Percentiles rank a stretch among this genome's conserved stretches.
Conservation (phyloP, 345 rosid genomes). For the Excoecaria cochinchinensis region DNA sequence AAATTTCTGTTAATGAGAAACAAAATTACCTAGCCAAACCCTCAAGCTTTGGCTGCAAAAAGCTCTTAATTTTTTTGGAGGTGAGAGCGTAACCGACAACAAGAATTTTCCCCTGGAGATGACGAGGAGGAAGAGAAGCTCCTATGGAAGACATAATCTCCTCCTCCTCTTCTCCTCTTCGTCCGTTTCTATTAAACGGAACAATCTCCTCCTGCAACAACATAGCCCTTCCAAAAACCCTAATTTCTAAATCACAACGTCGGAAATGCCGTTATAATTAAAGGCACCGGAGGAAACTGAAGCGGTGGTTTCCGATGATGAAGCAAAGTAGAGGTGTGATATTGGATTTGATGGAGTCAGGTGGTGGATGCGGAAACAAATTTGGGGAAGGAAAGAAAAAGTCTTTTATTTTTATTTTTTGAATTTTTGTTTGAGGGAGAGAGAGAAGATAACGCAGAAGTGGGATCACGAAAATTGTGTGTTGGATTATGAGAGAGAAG, state of each 20-base stretch:
- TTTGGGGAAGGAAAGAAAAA: neutral
- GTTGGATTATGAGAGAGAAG: neutral
- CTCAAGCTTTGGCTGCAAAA: conserved; percentile 69
- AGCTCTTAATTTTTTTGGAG: conserved; percentile 76
- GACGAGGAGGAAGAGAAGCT: conserved; percentile 3
- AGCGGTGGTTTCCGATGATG: neutral
- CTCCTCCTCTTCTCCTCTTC: conserved; percentile 2
- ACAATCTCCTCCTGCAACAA: conserved; percentile 42
- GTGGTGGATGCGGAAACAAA: neutral
- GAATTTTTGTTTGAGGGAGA: neutral
- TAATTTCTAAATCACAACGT: neutral
- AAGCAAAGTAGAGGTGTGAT: neutral
- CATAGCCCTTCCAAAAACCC: conserved; percentile 26
- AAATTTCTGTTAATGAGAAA: neutral
- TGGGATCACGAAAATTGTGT: neutral
- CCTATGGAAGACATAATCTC: conserved; percentile 17
- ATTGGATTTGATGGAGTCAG: neutral
- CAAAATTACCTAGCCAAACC: conserved; percentile 61
- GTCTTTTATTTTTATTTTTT: neutral
- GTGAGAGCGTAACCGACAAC: conserved; percentile 86
- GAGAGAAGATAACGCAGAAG: conserved; percentile 9
- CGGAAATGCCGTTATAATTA: neutral
- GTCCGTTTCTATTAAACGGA: conserved; percentile 17
- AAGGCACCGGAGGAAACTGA: too few relatives aligned
- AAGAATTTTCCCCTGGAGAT: conserved; percentile 30